These are phyloP conservation scores for Globisporangium nunn DNA, from an alignment of 352 stramenopile genomes.

Conservation along the genomic window DNA sequence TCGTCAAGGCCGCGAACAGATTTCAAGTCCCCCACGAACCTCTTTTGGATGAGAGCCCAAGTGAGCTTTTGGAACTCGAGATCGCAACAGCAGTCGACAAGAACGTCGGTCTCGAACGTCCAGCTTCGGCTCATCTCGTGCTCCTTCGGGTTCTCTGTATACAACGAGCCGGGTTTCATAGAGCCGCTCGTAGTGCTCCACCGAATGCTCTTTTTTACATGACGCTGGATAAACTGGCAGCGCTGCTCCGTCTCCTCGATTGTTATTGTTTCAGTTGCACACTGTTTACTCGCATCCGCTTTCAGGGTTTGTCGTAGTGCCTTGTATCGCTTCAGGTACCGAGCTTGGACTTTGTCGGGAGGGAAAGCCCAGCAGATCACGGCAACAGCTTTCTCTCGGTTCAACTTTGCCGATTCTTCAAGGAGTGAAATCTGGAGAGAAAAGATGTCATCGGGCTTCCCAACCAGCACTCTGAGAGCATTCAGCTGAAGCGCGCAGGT, in stretches of 20 bases:
- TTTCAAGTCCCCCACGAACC: constrained; percentile 6
- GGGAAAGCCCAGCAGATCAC: constrained; percentile 27
- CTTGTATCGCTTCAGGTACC: constrained; percentile 31
- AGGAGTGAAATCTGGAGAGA: constrained; percentile 29
- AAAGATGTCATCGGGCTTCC: constrained; percentile 19
- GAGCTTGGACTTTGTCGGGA: constrained; percentile 17
- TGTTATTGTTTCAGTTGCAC: neutral
- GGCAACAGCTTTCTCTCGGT: constrained; percentile 18
- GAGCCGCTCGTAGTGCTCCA: constrained; percentile 6
- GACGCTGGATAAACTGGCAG: constrained; percentile 18
- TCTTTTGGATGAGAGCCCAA: constrained; percentile 20
- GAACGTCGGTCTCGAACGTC: constrained; percentile 9
- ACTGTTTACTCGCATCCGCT: neutral
- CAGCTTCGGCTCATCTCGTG: constrained; percentile 8
- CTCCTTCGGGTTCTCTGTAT: constrained; percentile 4
- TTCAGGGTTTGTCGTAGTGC: constrained; percentile 14
- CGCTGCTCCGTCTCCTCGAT: constrained; percentile 21
- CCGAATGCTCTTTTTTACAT: constrained; percentile 12
- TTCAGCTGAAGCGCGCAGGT: constrained; percentile 38
- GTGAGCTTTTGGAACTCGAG: constrained; percentile 18
- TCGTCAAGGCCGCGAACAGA: neutral
- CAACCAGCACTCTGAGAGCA: constrained; percentile 11
- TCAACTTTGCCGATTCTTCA: constrained; percentile 21
- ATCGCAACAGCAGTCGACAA: constrained; percentile 23
- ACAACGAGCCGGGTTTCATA: neutral